Evolutionary conservation across 1,284 basidiomycete species (phyloP), one percentile per base, ranked within the genome.

Genomic region (Ceratobasidium sp.): DNA sequence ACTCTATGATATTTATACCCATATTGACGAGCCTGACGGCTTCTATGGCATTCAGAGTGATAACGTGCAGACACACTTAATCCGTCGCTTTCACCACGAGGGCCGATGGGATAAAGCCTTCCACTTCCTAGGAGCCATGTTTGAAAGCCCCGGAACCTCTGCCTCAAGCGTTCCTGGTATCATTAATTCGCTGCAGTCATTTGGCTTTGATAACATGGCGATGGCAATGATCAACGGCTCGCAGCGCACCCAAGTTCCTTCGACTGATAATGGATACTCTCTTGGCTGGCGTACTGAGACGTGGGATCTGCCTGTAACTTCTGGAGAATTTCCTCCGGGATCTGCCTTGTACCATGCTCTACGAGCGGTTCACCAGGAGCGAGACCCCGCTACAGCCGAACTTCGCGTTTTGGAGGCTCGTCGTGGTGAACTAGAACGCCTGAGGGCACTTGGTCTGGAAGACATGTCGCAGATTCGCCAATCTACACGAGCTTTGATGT

Each of bases 11-110:
- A 94, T 98, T 64, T 99, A 98, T 79, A 90, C 89, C 74, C 93
- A 94, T 78, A 94, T 99, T 72, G 95, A 97, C 78, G 97, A 99
- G 78, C 96, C 96, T 0, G 97, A 99, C 77, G 95, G 97, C 0
- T 99, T 99, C 79, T 99, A 99, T 80, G 95, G 94, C 1, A 94
- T 98, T 74, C 85, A 89, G 74, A 75, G 75, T 23, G 81, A 82
- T 34, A 88, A 98, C 77, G 85, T 93, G 14, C 86, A 88, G 32
- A 85, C 88, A 50, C 91, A 95, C 72, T 85, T 98, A 41, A 84
- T 96, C 52, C 91, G 89, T 74, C 88, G 94, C 2, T 90, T 97
- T 73, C 92, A 94, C 76, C 97, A 99, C 77, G 97, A 99, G 79
- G 87, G 89, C 12, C 90, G 96, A 77, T 97, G 96, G 91, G 89